phyloP scores from a whole-genome alignment of 2,329 filamentous ascomycete species.

The Xenoacremonium recifei region DNA sequence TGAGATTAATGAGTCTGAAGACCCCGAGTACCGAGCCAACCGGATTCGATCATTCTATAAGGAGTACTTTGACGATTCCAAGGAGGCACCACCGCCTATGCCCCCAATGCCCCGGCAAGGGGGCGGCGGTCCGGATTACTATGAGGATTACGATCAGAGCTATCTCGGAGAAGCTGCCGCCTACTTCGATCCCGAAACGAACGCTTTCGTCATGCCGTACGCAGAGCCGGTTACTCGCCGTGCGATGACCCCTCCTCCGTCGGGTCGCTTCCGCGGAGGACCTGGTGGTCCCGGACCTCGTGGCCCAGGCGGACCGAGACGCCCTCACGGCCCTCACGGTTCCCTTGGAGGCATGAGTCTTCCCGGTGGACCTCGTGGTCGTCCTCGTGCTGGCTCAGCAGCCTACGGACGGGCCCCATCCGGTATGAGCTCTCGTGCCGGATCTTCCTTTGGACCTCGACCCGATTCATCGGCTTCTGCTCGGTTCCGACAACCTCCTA shows the following conservation, averaged over 20 bases:
- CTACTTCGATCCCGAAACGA: conserved; percentile 65
- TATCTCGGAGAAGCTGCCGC: conserved; percentile 65
- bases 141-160: conserved; percentile 72
- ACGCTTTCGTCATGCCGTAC: conserved; percentile 76
- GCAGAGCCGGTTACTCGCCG: conserved; percentile 83
- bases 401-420: conserved; percentile 1
- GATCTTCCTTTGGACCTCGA: conserved; percentile 47
- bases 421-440: conserved; percentile 20
- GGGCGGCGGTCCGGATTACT: conserved; percentile 48
- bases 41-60: conserved; percentile 99
- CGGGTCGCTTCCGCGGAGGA: conserved; percentile 43
- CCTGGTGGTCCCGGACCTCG: conserved; percentile 26
- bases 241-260: conserved; percentile 92
- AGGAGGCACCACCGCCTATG: conserved; percentile 44
- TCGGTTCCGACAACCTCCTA: conserved; percentile 37
- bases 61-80: conserved; percentile 94
- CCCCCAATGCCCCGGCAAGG: conserved; percentile 30
- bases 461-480: conserved; percentile 65
- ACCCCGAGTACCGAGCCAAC: conserved; percentile 92
- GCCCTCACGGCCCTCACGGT: conserved; percentile 42
- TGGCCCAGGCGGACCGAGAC: conserved; percentile 21
- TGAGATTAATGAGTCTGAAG: conserved; percentile 75
- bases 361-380: conserved; percentile 49
- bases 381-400: conserved; percentile 51
- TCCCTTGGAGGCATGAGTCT: conserved; percentile 50